These are phyloP conservation scores for Phytophthora tentaculata DNA, from an alignment of 352 stramenopile genomes.

Conservation along the genomic window DNA sequence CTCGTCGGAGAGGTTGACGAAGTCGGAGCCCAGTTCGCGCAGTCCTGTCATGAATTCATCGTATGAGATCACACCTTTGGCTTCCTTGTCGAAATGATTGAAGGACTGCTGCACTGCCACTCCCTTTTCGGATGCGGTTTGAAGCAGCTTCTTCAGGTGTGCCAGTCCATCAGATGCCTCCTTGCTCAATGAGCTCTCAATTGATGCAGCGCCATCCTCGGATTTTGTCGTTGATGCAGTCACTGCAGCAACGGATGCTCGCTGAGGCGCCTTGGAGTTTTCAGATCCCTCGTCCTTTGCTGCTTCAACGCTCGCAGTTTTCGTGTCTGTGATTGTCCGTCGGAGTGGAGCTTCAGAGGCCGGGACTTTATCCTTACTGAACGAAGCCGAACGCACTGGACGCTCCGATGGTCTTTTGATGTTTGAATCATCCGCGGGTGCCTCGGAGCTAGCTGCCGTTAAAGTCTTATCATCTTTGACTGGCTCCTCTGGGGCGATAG, in stretches of 20 bases:
- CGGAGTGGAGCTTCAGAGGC: slow-evolving; percentile 20
- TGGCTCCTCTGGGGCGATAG: neutral
- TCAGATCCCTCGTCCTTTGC: neutral
- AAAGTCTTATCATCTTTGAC: neutral
- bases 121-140: slow-evolving; percentile 48
- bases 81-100: slow-evolving; percentile 81
- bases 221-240: slow-evolving; percentile 1
- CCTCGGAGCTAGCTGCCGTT: neutral
- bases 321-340: slow-evolving; percentile 34
- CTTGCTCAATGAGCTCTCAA: neutral
- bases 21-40: slow-evolving; percentile 46
- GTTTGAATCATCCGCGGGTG: no score
- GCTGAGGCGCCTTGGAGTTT: slow-evolving; percentile 5
- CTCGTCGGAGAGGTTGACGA: slow-evolving; percentile 41
- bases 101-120: slow-evolving; percentile 66
- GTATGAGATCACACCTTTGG: slow-evolving; percentile 58
- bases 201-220: neutral
- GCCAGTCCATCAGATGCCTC: slow-evolving; percentile 28
- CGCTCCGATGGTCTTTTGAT: slow-evolving; percentile 10
- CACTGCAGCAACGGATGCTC: slow-evolving; percentile 40
- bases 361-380: slow-evolving; percentile 2
- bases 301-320: no score
- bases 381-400: slow-evolving; percentile 27
- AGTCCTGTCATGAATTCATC: slow-evolving; percentile 59
- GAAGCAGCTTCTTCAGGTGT: slow-evolving; percentile 57